phyloP scores from a whole-genome alignment of 768 basidiomycete species.

The Boletus patriciae region DNA sequence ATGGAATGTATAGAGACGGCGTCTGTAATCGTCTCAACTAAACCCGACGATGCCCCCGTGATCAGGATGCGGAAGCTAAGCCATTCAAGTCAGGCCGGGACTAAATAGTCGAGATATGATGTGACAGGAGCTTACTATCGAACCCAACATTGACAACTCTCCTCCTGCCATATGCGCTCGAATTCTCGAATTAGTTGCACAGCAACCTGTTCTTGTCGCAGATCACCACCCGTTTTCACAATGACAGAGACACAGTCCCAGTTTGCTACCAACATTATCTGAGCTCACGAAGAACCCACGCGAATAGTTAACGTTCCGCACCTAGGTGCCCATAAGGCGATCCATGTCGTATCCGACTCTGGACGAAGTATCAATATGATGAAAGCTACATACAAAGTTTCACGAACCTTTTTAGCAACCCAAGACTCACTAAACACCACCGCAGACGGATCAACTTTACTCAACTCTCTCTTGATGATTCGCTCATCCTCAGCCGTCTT shows the following conservation, averaged over 20 bases:
- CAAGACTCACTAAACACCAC: conserved; percentile 96
- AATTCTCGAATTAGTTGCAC: conserved; percentile 94
- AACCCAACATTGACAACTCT: conserved; percentile 90
- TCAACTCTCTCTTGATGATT: conserved; percentile 90
- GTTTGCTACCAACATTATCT: conserved; percentile 45
- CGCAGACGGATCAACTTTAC: conserved; percentile 94
- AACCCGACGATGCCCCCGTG: conserved; percentile 87
- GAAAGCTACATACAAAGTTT: neutral
- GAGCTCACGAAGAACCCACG: conserved; percentile 5
- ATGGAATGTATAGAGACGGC: conserved; percentile 98
- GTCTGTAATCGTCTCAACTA: conserved; percentile 98
- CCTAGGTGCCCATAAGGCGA: conserved; percentile 97
- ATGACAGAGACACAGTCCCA: conserved; percentile 96
- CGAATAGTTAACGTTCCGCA: conserved; percentile 32
- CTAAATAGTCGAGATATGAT: neutral
- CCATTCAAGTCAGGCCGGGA: neutral
- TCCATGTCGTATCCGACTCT: conserved; percentile 84
- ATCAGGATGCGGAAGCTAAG: conserved; percentile 92
- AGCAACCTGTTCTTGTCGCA: conserved; percentile 96
- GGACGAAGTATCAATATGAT: conserved; percentile 1
- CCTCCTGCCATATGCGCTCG: conserved; percentile 92
- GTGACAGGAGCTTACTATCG: conserved; percentile 62
- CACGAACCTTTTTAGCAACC: conserved; percentile 81
- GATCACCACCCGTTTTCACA: conserved; percentile 95
- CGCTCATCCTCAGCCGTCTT: conserved; percentile 88